phyloP scores from a whole-genome alignment of 768 basidiomycete species.

The Suillus plorans region DNA sequence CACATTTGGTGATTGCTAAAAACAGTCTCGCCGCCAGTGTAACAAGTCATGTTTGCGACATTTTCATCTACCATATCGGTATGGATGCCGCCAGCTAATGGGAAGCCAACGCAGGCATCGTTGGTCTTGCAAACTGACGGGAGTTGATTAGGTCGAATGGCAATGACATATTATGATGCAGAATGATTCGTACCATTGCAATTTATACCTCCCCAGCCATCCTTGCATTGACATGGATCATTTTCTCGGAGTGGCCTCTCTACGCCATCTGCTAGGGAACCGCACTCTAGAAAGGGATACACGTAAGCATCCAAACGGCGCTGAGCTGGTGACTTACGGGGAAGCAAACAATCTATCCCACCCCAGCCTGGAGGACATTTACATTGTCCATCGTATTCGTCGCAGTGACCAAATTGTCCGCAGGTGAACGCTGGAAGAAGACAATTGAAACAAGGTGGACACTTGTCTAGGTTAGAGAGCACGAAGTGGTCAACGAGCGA shows the following conservation, averaged over 20 bases:
- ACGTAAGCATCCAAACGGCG: slow-evolving; percentile 8
- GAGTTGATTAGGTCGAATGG: background rate
- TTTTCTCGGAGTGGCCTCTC: slow-evolving; percentile 80
- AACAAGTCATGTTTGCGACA: slow-evolving; percentile 82
- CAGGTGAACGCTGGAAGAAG: slow-evolving; percentile 88
- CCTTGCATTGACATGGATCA: slow-evolving; percentile 82
- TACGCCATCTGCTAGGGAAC: slow-evolving; percentile 88
- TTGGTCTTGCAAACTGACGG: slow-evolving; percentile 63
- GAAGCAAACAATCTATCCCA: slow-evolving; percentile 90
- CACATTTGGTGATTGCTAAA: slow-evolving; percentile 97
- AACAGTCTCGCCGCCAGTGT: slow-evolving; percentile 91
- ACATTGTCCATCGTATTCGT: slow-evolving; percentile 92
- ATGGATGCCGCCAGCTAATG: slow-evolving; percentile 48
- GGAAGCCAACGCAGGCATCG: slow-evolving; percentile 76
- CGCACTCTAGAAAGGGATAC: slow-evolving; percentile 65
- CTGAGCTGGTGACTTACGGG: slow-evolving; percentile 57
- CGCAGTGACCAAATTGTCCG: slow-evolving; percentile 89
- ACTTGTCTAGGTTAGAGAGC: slow-evolving; percentile 43
- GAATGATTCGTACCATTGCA: slow-evolving; percentile 76
- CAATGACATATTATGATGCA: background rate
- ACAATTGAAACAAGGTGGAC: slow-evolving; percentile 96
- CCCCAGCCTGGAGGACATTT: slow-evolving; percentile 98
- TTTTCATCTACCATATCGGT: slow-evolving; percentile 40
- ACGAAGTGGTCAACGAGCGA: background rate
- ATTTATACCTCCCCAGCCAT: slow-evolving; percentile 95